Evolutionary conservation across 495 filamentous ascomycete species (phyloP).

Genomic region (Penicillium turbatum): DNA sequence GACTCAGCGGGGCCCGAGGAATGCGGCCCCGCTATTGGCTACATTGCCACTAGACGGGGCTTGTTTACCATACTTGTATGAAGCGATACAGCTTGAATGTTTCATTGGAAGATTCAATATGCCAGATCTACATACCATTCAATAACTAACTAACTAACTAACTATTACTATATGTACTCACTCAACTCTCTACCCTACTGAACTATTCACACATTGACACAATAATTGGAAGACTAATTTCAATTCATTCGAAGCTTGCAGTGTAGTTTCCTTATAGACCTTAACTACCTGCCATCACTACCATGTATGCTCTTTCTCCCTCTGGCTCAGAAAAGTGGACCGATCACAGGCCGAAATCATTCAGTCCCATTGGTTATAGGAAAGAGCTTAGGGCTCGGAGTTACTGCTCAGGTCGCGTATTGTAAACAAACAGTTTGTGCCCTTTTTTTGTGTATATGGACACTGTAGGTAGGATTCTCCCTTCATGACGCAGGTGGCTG

Average conservation of each 20-base stretch:
- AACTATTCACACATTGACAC: no score
- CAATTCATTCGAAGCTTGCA: neutral
- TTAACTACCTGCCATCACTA: neutral
- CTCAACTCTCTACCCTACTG: no score
- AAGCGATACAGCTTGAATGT: neutral
- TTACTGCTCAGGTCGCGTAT: neutral
- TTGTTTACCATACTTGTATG: constrained; percentile 7
- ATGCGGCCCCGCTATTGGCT: constrained; percentile 8
- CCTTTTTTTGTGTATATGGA: neutral
- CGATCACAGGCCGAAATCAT: neutral
- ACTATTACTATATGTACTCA: no score
- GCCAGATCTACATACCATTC: neutral
- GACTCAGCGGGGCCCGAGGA: constrained; percentile 26
- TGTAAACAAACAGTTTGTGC: neutral
- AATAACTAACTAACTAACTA: no score
- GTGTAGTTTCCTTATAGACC: neutral
- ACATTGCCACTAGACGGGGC: constrained; percentile 3
- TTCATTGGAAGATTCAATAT: neutral
- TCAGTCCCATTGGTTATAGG: neutral
- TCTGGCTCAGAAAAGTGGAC: neutral
- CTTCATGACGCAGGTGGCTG: constrained; percentile 23
- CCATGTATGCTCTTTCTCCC: no score
- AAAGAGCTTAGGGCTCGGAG: neutral
- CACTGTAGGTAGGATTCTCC: neutral
- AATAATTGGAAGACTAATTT: no score